Evolutionary conservation across 352 stramenopile species (phyloP).

Genomic region (Phytophthora pluvialis): DNA sequence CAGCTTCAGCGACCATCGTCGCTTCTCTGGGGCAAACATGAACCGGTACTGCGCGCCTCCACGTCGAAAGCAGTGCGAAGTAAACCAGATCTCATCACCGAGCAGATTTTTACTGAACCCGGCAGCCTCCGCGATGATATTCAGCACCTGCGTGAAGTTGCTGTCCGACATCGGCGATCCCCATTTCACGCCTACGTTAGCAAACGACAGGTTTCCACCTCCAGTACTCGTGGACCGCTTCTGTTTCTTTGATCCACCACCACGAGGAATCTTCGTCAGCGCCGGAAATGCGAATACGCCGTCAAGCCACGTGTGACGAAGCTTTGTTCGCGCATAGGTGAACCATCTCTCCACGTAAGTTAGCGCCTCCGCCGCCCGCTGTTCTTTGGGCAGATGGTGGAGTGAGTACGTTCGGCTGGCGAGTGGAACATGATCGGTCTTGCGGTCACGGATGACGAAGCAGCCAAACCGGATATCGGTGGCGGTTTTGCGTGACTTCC

Average conservation of each 20-base stretch:
- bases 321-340: not conserved
- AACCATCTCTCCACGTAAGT: not conserved
- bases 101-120: not conserved
- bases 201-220: not conserved
- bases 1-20: no score
- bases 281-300: not conserved
- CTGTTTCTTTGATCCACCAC: not conserved
- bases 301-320: not conserved
- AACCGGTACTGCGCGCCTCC: no score
- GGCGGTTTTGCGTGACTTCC: not conserved
- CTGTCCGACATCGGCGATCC: conserved; percentile 10
- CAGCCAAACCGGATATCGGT: conserved; percentile 5
- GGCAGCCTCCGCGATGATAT: conserved; percentile 12
- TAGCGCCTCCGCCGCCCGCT: conserved; percentile 5
- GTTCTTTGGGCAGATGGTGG: conserved; percentile 5
- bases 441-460: conserved; percentile 16
- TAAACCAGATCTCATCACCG: no score
- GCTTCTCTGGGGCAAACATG: no score
- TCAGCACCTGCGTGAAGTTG: conserved; percentile 23
- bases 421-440: conserved; percentile 15
- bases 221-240: not conserved
- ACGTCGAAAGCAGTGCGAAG: no score
- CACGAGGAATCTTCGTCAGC: not conserved
- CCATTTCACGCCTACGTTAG: conserved; percentile 6
- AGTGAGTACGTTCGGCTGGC: conserved; percentile 4